Evolutionary conservation across 2,329 filamentous ascomycete species (phyloP), one percentile per base, ranked within the genome.

Genomic region (Fusarium verticillioides): DNA sequence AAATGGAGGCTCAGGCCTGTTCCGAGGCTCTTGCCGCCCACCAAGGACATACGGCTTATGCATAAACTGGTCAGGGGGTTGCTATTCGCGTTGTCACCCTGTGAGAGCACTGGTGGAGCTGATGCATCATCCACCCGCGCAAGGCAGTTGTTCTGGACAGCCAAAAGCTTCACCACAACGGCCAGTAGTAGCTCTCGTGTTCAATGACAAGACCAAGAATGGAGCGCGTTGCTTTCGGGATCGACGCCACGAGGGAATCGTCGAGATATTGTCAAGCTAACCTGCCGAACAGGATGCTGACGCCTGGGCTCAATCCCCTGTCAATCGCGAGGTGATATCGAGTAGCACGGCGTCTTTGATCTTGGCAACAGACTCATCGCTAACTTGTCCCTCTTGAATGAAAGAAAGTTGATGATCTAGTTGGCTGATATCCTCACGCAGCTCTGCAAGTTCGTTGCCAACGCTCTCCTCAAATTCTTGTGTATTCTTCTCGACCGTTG

Each of bases 351-450:
- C 63, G 15, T 66, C 63, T 44, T 65, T 66, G 28, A 66, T 59
- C 52, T 26, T 59, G 37, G 49, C 56, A 2, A 52, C 52, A 15
- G 43, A 44, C n/a, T 66, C 63, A 28, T 66, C 63, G 30, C 63
- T 65, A 13, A 52, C 32, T 9, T 52, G 49, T 3, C 49, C 49
- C n/a, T 52, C 49, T 21, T 52, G 49, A 6, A 52, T 36, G 12
- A 54, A 56, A 15, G 10, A 56, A 8, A 56, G 52, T 23, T 56
- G 52, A 5, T n/a, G 26, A 18, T 56, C 36, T 2, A 52, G 30
- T 34, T 66, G 50, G 12, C 60, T 63, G 23, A 66, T 59, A 15
- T 66, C 63, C 11, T 66, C 63, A 15, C 63, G 63, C 3, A 66
- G 15, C 19, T 66, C 60, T 16, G 34, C 42, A 19, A 66, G 63